Conservation (phyloP, 2,329 filamentous ascomycete genomes). For the Penicillium sp. region DNA sequence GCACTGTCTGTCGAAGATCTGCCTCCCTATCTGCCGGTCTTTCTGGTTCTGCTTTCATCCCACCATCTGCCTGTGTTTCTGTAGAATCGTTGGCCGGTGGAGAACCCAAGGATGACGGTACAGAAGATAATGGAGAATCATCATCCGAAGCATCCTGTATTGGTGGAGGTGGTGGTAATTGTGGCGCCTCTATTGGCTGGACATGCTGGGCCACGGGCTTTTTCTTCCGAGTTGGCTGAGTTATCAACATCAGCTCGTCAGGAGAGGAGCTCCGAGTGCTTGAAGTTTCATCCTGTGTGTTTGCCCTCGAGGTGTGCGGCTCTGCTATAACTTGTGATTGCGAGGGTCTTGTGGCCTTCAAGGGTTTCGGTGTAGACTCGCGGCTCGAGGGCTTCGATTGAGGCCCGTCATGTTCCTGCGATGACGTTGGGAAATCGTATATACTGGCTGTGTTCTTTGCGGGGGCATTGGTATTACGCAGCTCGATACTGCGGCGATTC, state of each 20-base stretch:
- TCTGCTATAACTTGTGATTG: neutral
- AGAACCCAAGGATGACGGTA: slow-evolving; percentile 33
- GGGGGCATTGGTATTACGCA: neutral
- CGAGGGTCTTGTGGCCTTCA: neutral
- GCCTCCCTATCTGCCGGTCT: neutral
- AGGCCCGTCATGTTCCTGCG: slow-evolving; percentile 3
- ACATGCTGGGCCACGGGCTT: slow-evolving; percentile 2
- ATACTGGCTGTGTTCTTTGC: slow-evolving; percentile 19
- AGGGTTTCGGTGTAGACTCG: slow-evolving; percentile 10
- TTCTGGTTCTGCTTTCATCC: neutral
- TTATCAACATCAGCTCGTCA: slow-evolving; percentile 38
- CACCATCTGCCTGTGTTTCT: neutral
- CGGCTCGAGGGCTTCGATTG: slow-evolving; percentile 4
- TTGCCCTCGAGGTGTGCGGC: neutral
- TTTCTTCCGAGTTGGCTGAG: slow-evolving; percentile 20
- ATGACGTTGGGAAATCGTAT: slow-evolving; percentile 31
- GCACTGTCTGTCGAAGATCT: neutral
- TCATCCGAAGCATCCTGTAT: slow-evolving; percentile 15
- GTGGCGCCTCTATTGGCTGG: slow-evolving; percentile 2
- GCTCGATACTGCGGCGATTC: neutral
- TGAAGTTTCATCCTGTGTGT: neutral
- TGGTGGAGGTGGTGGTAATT: slow-evolving; percentile 1
- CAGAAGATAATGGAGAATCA: slow-evolving; percentile 41
- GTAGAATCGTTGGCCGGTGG: neutral
- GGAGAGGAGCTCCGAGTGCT: slow-evolving; percentile 33